Percentiles rank a stretch among this genome's conserved stretches.
phyloP scores from a whole-genome alignment of 2,329 filamentous ascomycete species.

The Cladophialophora bantiana region DNA sequence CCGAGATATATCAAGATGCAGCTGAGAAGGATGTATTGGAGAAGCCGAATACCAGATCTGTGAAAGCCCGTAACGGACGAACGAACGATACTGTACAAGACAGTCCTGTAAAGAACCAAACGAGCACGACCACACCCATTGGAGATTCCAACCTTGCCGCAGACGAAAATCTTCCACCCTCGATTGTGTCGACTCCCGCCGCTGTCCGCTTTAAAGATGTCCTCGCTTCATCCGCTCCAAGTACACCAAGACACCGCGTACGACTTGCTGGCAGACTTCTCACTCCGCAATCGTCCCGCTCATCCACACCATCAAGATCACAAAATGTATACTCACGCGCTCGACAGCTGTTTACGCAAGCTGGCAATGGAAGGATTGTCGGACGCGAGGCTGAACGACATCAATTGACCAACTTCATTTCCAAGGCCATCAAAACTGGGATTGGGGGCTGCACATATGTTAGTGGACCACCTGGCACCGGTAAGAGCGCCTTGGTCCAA shows the following conservation, averaged over 20 bases:
- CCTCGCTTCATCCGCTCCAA: conserved; percentile 70
- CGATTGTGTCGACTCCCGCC: conserved; percentile 55
- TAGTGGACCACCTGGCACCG: conserved; percentile 92
- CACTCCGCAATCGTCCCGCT: conserved; percentile 79
- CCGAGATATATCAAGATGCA: conserved; percentile 49
- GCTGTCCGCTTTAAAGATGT: conserved; percentile 80
- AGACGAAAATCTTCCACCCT: conserved; percentile 55
- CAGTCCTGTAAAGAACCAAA: conserved; percentile 34
- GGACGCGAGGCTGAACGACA: conserved; percentile 74
- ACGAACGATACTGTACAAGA: conserved; percentile 56
- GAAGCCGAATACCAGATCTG: conserved; percentile 38
- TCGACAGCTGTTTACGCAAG: conserved; percentile 83
- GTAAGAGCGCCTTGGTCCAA: conserved; percentile 92
- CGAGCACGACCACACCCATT: conserved; percentile 36
- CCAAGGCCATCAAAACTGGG: conserved; percentile 64
- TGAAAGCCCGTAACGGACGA: conserved; percentile 51
- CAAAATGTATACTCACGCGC: conserved; percentile 85
- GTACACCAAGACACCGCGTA: conserved; percentile 84
- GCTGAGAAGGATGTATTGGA: conserved; percentile 34
- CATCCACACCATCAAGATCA: conserved; percentile 71
- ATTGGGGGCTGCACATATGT: conserved; percentile 88
- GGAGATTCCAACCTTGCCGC: conserved; percentile 20
- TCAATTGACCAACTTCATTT: conserved; percentile 74
- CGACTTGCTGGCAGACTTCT: conserved; percentile 76
- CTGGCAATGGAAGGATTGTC: conserved; percentile 75